A percentile compares a stretch with the other conserved stretches of the same genome.
Evolutionary conservation across 2,329 filamentous ascomycete genomes (phyloP).

Genomic region (Colletotrichum eremochloae): DNA sequence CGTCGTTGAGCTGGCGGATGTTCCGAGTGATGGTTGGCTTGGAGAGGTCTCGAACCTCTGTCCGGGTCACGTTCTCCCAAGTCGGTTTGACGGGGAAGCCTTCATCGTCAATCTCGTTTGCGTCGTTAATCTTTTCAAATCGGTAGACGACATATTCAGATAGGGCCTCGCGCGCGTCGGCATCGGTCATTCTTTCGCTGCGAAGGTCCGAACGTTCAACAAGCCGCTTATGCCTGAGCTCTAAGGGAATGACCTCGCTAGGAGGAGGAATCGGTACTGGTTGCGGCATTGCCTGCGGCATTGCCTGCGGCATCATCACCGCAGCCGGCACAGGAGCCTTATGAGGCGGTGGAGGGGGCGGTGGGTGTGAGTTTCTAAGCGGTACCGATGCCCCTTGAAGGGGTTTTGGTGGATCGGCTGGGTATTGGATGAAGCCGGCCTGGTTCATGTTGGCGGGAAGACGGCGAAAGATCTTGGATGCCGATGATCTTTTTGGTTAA

Average conservation of each 20-base stretch:
- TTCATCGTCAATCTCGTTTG: constrained; percentile 53
- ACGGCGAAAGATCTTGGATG: background rate
- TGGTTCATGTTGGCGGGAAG: constrained; percentile 27
- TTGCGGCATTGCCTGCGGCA: constrained; percentile 15
- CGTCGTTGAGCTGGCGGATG: constrained; percentile 54
- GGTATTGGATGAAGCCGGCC: constrained; percentile 14
- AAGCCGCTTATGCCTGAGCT: constrained; percentile 41
- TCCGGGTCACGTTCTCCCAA: constrained; percentile 57
- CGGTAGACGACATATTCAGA: constrained; percentile 58
- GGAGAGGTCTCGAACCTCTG: constrained; percentile 53
- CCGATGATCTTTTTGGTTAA: background rate
- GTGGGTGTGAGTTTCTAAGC: constrained; percentile 12
- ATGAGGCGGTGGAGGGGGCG: constrained; percentile 4
- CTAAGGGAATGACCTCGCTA: constrained; percentile 24
- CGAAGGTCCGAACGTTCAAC: constrained; percentile 54
- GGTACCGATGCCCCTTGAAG: constrained; percentile 3
- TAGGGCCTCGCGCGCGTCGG: constrained; percentile 55
- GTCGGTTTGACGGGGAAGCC: constrained; percentile 51
- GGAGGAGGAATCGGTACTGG: constrained; percentile 29
- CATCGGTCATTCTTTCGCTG: constrained; percentile 52
- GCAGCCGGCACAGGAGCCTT: background rate
- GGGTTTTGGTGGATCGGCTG: constrained; percentile 5
- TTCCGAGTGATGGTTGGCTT: constrained; percentile 54
- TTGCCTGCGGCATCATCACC: background rate
- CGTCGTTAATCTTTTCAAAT: constrained; percentile 55